Evolutionary conservation across 768 basidiomycete species (phyloP).

Genomic region (Suillus cothurnatus): DNA sequence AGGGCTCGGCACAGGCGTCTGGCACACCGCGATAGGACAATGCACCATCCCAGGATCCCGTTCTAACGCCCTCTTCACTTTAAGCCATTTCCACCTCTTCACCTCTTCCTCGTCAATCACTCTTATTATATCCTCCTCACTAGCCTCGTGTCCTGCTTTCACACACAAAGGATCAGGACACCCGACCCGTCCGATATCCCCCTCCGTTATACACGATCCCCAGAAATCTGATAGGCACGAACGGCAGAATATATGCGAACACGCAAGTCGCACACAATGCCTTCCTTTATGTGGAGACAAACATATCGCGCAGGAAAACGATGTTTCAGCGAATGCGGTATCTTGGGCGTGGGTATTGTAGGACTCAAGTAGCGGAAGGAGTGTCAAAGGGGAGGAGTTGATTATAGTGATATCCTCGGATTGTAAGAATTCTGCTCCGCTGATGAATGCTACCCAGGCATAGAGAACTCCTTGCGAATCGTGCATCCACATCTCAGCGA

Average conservation of each 20-base stretch:
- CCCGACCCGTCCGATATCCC: slow-evolving; percentile 71
- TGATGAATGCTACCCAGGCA: slow-evolving; percentile 72
- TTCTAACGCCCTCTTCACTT: slow-evolving; percentile 71
- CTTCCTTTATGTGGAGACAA: slow-evolving; percentile 72
- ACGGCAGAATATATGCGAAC: slow-evolving; percentile 84
- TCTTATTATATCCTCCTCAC: slow-evolving; percentile 71
- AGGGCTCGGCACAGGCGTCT: slow-evolving; percentile 68
- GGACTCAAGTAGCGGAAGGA: slow-evolving; percentile 49
- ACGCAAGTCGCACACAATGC: slow-evolving; percentile 69
- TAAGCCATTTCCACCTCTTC: slow-evolving; percentile 77
- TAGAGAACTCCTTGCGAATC: slow-evolving; percentile 63
- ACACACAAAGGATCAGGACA: slow-evolving; percentile 84
- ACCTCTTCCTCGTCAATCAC: slow-evolving; percentile 69
- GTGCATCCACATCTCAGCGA: slow-evolving; percentile 61
- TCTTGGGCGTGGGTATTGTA: slow-evolving; percentile 51
- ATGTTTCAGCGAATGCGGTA: slow-evolving; percentile 59
- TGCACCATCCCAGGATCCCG: slow-evolving; percentile 78
- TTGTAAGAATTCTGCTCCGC: slow-evolving; percentile 63
- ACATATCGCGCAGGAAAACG: slow-evolving; percentile 79
- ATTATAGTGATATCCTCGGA: slow-evolving; percentile 47
- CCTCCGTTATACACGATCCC: slow-evolving; percentile 79
- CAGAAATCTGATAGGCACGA: slow-evolving; percentile 81
- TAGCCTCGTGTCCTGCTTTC: slow-evolving; percentile 58
- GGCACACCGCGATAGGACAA: slow-evolving; percentile 82
- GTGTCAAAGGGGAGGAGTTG: slow-evolving; percentile 57